Percentiles rank a stretch among this genome's conserved stretches.
Conservation (phyloP, 2,329 filamentous ascomycete species). For the Exophiala sp. region DNA sequence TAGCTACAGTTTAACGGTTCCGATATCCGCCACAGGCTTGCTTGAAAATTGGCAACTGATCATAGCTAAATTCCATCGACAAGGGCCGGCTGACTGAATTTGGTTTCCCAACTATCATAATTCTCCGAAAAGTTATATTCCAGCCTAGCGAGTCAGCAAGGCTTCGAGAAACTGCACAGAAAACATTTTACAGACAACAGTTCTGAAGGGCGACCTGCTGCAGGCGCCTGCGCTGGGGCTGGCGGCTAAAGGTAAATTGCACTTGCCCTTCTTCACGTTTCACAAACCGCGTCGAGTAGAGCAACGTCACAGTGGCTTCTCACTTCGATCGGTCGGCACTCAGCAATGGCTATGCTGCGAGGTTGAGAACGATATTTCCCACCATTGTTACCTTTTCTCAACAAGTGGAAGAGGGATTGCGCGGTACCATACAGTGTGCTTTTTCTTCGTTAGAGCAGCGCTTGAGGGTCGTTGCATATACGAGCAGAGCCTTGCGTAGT, state of each 20-base stretch:
- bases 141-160: conserved; percentile 1
- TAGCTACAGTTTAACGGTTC: background rate
- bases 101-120: background rate
- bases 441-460: too few species aligned
- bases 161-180: conserved; percentile 6
- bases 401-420: too few species aligned
- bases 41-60: background rate
- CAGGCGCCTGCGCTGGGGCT: conserved; percentile 12
- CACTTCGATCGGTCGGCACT: background rate
- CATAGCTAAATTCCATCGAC: conserved; percentile 1
- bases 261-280: conserved; percentile 12
- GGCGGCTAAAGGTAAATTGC: conserved; percentile 27
- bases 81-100: conserved; percentile 4
- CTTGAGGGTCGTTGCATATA: conserved; percentile 2
- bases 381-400: too few species aligned
- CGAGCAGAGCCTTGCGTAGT: background rate
- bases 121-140: conserved; percentile 6
- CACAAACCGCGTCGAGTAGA: conserved; percentile 8
- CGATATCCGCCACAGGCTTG: background rate
- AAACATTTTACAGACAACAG: background rate
- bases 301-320: background rate
- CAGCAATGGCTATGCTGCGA: background rate
- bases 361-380: too few species aligned
- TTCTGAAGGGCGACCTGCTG: conserved; percentile 5
- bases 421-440: too few species aligned